Percentiles rank a stretch among this genome's conserved stretches.
Conservation (phyloP, 768 basidiomycete genomes). For the Mrakia hoshinonis region DNA sequence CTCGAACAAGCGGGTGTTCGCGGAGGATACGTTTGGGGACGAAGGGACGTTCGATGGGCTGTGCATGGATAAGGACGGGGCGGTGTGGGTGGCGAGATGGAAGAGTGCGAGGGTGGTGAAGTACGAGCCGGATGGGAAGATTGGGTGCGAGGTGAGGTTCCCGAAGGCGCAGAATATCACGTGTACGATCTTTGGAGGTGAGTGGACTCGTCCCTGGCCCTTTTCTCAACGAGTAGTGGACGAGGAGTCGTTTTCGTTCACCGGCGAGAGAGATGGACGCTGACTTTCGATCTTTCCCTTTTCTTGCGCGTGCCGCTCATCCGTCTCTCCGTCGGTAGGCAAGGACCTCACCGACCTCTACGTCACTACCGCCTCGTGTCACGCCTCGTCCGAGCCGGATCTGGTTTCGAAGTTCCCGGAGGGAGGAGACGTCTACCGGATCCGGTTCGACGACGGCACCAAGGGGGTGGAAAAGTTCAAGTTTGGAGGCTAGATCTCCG, state of each 20-base stretch:
- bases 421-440: slow-evolving; percentile 24
- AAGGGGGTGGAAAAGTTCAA: slow-evolving; percentile 24
- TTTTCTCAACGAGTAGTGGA: no score
- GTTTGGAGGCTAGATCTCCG: slow-evolving; percentile 1
- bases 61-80: slow-evolving; percentile 14
- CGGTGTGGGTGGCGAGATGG: slow-evolving; percentile 21
- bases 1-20: slow-evolving; percentile 51
- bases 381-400: neutral
- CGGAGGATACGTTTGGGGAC: neutral
- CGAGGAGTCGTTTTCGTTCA: no score
- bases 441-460: slow-evolving; percentile 13
- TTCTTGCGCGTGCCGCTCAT: neutral
- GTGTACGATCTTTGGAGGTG: slow-evolving; percentile 20
- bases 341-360: slow-evolving; percentile 18
- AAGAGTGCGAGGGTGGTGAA: slow-evolving; percentile 16
- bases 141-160: slow-evolving; percentile 21
- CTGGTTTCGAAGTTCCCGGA: slow-evolving; percentile 13
- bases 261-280: no score
- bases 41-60: slow-evolving; percentile 20
- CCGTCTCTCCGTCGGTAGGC: neutral
- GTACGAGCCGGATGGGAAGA: slow-evolving; percentile 13
- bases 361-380: slow-evolving; percentile 22
- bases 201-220: neutral
- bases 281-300: neutral
- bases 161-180: slow-evolving; percentile 26